phyloP scores from a whole-genome alignment of 208 protist species.

The Leishmania martiniquensis region DNA sequence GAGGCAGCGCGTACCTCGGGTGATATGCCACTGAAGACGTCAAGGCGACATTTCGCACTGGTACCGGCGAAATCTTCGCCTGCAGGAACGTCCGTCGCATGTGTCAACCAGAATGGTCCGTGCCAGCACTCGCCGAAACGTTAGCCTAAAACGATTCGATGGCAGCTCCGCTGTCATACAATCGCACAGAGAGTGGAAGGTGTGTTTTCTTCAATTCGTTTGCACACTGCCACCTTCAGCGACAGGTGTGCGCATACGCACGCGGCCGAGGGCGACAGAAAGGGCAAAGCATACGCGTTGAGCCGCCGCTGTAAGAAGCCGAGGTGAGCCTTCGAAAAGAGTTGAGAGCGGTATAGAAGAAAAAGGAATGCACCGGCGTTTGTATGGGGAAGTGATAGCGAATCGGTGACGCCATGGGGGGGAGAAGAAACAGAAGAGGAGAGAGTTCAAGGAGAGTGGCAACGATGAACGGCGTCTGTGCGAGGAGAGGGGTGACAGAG shows the following conservation, averaged over 20 bases:
- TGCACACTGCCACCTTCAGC: too few species aligned
- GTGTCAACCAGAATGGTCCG: too few species aligned
- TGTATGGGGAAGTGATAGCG: not conserved
- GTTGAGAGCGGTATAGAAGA: not conserved
- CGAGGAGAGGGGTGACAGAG: not conserved
- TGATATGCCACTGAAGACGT: conserved; percentile 45
- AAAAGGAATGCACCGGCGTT: too few species aligned
- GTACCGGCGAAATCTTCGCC: conserved; percentile 52
- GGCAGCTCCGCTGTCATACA: too few species aligned
- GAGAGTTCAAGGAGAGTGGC: too few species aligned
- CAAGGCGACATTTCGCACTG: conserved; percentile 48
- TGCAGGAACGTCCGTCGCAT: conserved; percentile 13
- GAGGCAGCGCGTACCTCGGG: conserved; percentile 61
- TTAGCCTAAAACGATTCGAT: too few species aligned
- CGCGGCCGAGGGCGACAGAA: not conserved
- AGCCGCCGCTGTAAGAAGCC: not conserved
- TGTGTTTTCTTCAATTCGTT: not conserved
- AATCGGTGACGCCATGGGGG: too few species aligned
- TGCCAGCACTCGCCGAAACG: too few species aligned
- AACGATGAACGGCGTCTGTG: not conserved
- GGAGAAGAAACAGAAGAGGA: not conserved
- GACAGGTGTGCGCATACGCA: not conserved
- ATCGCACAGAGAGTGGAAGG: too few species aligned
- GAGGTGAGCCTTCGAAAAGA: not conserved
- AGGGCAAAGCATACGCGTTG: not conserved